Evolutionary conservation across 78 protist species (phyloP), one percentile per base, ranked within the genome.

Genomic region (Creolimax fragrantissima): DNA sequence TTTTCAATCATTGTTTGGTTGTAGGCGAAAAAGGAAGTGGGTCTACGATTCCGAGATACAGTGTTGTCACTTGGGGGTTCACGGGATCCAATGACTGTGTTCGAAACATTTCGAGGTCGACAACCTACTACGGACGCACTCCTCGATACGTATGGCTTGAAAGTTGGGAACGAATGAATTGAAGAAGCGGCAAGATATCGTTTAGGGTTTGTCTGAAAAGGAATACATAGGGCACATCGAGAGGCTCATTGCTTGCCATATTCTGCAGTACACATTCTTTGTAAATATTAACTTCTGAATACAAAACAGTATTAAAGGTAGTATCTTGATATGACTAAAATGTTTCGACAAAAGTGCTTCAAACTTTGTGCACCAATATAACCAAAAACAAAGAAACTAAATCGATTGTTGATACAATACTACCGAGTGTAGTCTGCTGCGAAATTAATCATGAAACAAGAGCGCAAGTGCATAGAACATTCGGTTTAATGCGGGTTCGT

Each of bases 1-100:
- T n/a, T n/a, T n/a, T n/a, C n/a, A n/a, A n/a, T n/a, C n/a, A n/a
- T n/a, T n/a, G n/a, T n/a, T n/a, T n/a, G n/a, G n/a, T n/a, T 58
- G 24, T 58, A 58, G 74, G 74, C 11, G 74, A 58, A 24, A 24
- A 58, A 32, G 24, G 74, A 58, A 32, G 24, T 2, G 6, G 94
- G 94, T 5, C 45, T 42, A 43, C 81, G 47, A 39, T 92, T 92
- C 86, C 4, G 94, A 4, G 94, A 92, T 43, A 92, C 94, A 35
- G 92, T 92, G 43, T 58, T 92, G 37, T 44, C 85, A 24, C 3
- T 89, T 35, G 94, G 94, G 3, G 94, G 94, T 2, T 37, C 84
- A 5, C 67, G 4, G 41, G 85, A 3, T 44, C 89, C 94, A 24
- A 3, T 35, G 88, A 84, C 42, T 36, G 94, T 92, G 5, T 92